Evolutionary conservation across 495 filamentous ascomycete species (phyloP), one percentile per base, ranked within the genome.

Genomic region (Letharia lupina): DNA sequence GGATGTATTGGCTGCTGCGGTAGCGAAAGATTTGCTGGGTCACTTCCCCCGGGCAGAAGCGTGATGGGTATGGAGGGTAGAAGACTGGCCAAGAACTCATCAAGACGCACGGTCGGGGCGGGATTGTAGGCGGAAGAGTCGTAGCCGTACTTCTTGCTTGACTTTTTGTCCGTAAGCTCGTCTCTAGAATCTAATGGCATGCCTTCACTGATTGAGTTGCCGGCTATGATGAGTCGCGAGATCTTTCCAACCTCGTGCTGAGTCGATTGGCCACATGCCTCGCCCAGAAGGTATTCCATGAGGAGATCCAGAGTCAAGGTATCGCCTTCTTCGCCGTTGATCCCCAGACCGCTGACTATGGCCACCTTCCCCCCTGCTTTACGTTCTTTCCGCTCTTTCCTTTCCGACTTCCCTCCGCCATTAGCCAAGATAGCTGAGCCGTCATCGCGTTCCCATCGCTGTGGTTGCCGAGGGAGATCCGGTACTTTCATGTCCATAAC

Each of bases 81-180:
- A 37, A 99, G 80, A 40, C 86, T 80, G 3, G 88, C 80, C 11
- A 99, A 81, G 77, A 96, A 93, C 31, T 83, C 78, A 76, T 99
- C 94, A 44, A 99, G 81, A 60, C 87, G 87, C 47, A 86, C 86
- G 10, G 91, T 91, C 3, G 94, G 95, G 0, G 87, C 75, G 15
- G 93, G 80, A 74, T 98, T 94, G 78, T 96, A 98, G 2, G 89
- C 75, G 41, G 86, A 84, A 62, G 89, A 85, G 74, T 98, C 94
- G 78, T 98, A 98, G 61, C 95, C 93, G 77, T 98, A 98, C 68
- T 94, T 96, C 73, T 93, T 96, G 37, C 74, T 75, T 7, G 70
- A 71, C 35, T 73, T 72, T 64, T 84, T 86, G 68, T 82, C 83
- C 28, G 76, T 74, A 20, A 84, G 75, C 18, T 82, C 81, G 39